These are phyloP conservation scores for Takakia lepidozioides DNA, from an alignment of 225 moss, liverwort and hornwort species.

Conservation along the genomic window DNA sequence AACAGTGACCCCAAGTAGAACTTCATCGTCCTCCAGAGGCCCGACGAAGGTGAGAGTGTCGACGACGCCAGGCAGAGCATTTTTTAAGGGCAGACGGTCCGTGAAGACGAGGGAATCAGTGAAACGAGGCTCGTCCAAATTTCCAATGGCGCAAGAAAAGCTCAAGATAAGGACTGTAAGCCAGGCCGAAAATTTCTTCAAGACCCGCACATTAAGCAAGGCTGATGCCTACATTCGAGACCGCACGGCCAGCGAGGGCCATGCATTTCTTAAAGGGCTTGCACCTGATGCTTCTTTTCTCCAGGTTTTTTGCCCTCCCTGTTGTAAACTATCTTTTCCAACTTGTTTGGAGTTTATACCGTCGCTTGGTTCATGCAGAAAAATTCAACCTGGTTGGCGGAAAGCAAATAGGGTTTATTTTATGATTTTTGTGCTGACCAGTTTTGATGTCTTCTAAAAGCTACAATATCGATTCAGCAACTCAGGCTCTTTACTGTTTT, in stretches of 20 bases:
- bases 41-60: background rate
- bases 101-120: background rate
- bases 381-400: too few relatives aligned
- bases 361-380: too few relatives aligned
- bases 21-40: background rate
- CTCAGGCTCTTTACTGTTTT: too few relatives aligned
- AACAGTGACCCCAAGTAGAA: too few relatives aligned
- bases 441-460: too few relatives aligned
- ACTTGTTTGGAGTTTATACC: too few relatives aligned
- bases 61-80: background rate
- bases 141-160: background rate
- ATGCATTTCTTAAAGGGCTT: constrained; percentile 61
- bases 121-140: too few relatives aligned
- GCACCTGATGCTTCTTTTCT: constrained; percentile 64
- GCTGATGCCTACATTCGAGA: constrained; percentile 64
- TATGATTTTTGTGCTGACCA: too few relatives aligned
- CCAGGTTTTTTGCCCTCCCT: too few relatives aligned
- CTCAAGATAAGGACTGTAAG: constrained; percentile 53
- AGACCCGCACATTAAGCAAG: constrained; percentile 62
- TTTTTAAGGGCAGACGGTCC: background rate
- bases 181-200: constrained; percentile 66
- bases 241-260: constrained; percentile 56
- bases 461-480: too few relatives aligned
- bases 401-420: too few relatives aligned
- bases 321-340: too few relatives aligned